phyloP scores from a whole-genome alignment of 2,329 filamentous ascomycete genomes.

The Westerdykella aurantiaca region DNA sequence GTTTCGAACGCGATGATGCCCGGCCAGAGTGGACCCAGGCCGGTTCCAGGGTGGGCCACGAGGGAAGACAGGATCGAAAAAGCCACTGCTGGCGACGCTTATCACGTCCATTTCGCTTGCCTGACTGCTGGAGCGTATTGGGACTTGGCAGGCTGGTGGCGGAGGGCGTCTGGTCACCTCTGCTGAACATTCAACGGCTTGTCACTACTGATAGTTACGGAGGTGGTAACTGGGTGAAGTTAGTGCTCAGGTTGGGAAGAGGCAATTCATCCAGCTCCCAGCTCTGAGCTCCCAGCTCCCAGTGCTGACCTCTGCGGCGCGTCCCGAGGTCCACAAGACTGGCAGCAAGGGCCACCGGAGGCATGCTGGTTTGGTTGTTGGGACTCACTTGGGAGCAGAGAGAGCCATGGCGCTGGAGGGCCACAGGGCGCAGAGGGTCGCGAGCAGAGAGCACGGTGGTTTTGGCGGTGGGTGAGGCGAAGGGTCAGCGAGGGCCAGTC shows the following conservation, averaged over 20 bases:
- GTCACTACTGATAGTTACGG: too few relatives aligned
- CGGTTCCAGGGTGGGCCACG: slow-evolving; percentile 8
- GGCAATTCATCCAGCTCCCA: too few relatives aligned
- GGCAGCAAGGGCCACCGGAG: neutral
- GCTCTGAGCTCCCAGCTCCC: too few relatives aligned
- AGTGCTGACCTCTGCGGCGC: neutral
- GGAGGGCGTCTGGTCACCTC: neutral
- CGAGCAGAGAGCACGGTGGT: too few relatives aligned
- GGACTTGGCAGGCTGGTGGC: neutral
- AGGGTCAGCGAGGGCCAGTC: too few relatives aligned
- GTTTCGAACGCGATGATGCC: slow-evolving; percentile 5
- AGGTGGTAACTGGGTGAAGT: too few relatives aligned
- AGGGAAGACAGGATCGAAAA: slow-evolving; percentile 7
- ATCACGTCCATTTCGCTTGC: slow-evolving; percentile 14
- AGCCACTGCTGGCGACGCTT: slow-evolving; percentile 9
- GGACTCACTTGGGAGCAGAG: neutral
- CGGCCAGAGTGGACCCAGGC: neutral
- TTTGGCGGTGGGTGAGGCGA: too few relatives aligned
- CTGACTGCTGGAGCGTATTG: neutral
- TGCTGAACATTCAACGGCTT: neutral
- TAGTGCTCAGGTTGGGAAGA: too few relatives aligned
- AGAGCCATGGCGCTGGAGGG: neutral
- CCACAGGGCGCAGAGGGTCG: too few relatives aligned
- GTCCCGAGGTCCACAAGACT: neutral
- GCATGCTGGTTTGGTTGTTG: neutral